A percentile compares a stretch with the other conserved stretches of the same genome.
Evolutionary conservation across 495 filamentous ascomycete genomes (phyloP).

Genomic region (Aspergillus nidulans): DNA sequence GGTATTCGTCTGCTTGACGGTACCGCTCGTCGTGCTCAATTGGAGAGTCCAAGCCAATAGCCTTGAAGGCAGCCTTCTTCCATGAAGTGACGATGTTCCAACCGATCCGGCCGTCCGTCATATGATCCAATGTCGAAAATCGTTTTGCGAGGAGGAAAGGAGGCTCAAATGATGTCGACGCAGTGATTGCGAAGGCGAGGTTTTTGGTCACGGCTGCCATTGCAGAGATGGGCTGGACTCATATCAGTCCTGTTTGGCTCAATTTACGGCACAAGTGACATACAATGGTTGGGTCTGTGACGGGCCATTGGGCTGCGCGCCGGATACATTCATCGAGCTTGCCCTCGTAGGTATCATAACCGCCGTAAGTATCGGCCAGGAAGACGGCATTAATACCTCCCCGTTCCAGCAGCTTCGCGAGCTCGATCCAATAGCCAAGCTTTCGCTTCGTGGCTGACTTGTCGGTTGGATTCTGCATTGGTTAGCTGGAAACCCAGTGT

Average conservation of each 20-base stretch:
- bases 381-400: slow-evolving; percentile 58
- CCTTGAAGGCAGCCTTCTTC: slow-evolving; percentile 55
- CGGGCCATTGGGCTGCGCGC: slow-evolving; percentile 54
- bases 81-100: slow-evolving; percentile 66
- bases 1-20: slow-evolving; percentile 56
- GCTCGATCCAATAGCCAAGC: slow-evolving; percentile 55
- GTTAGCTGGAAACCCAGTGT: background rate
- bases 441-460: slow-evolving; percentile 52
- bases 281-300: slow-evolving; percentile 53
- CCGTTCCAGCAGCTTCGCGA: slow-evolving; percentile 55
- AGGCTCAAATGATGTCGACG: slow-evolving; percentile 54
- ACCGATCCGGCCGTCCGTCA: slow-evolving; percentile 54
- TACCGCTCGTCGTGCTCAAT: slow-evolving; percentile 62
- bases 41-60: slow-evolving; percentile 50
- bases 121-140: slow-evolving; percentile 60
- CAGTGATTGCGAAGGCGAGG: slow-evolving; percentile 43
- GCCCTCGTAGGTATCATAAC: slow-evolving; percentile 54
- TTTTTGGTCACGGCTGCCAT: slow-evolving; percentile 49
- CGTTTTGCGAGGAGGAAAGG: slow-evolving; percentile 56
- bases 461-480: slow-evolving; percentile 46
- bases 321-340: slow-evolving; percentile 48
- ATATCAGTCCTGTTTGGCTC: slow-evolving; percentile 7
- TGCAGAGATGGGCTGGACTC: slow-evolving; percentile 36
- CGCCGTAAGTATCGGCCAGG: slow-evolving; percentile 58
- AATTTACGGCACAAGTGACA: slow-evolving; percentile 12